phyloP scores from a whole-genome alignment of 352 stramenopile genomes.

The Aphanomyces astaci region DNA sequence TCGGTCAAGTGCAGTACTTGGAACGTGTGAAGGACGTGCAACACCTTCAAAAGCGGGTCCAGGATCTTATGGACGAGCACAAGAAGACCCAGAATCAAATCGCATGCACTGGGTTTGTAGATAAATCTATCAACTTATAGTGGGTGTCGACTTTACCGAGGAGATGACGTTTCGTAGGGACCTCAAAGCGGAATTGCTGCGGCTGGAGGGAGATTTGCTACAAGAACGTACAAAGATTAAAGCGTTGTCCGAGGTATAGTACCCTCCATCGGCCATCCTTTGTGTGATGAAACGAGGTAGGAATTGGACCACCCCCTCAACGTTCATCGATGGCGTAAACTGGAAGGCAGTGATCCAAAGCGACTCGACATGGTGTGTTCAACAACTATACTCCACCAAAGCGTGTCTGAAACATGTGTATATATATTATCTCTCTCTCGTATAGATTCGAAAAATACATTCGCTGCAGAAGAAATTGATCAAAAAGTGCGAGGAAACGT shows the following conservation, averaged over 20 bases:
- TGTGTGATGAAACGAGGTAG: not conserved
- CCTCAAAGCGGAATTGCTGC: slow-evolving; percentile 51
- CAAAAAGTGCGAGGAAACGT: slow-evolving; percentile 64
- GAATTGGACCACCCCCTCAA: slow-evolving; percentile 88
- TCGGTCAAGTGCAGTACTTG: slow-evolving; percentile 69
- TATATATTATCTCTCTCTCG: not conserved
- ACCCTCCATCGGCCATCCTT: not conserved
- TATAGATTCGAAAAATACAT: slow-evolving; percentile 74
- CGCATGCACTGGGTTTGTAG: slow-evolving; percentile 35
- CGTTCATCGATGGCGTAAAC: slow-evolving; percentile 86
- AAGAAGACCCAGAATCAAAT: slow-evolving; percentile 62
- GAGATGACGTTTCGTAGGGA: not conserved
- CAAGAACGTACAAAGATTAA: slow-evolving; percentile 83
- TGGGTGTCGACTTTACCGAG: not conserved
- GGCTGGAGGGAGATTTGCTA: slow-evolving; percentile 64
- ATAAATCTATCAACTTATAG: too few relatives aligned
- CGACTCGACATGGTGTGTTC: slow-evolving; percentile 58
- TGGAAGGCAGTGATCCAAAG: slow-evolving; percentile 84
- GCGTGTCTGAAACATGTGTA: not conserved
- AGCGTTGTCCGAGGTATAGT: slow-evolving; percentile 57
- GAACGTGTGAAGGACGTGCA: slow-evolving; percentile 53
- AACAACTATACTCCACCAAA: too few relatives aligned
- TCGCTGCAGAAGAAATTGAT: slow-evolving; percentile 77
- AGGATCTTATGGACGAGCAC: slow-evolving; percentile 43
- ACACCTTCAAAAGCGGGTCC: slow-evolving; percentile 49